A percentile compares a stretch with the other conserved stretches of the same genome.
These are phyloP conservation scores for Anthracocystis panici-leucophaei DNA, from an alignment of 1,284 basidiomycete species.

Conservation along the genomic window DNA sequence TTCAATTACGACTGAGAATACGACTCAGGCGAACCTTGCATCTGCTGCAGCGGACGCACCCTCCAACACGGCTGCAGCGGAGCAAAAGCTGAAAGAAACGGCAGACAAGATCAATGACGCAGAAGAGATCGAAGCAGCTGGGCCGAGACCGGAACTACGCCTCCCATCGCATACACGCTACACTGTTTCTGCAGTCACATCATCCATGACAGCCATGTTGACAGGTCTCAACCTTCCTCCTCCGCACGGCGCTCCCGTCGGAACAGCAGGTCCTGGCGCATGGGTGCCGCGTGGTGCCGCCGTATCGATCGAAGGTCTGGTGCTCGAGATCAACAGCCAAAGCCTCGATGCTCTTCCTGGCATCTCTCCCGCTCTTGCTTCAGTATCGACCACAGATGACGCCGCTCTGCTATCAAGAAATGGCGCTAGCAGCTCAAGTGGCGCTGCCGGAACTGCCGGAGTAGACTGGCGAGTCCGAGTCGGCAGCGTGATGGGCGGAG, in stretches of 20 bases:
- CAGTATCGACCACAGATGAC: slow-evolving; percentile 16
- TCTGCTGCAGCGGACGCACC: background rate
- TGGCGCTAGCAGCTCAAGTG: slow-evolving; percentile 5
- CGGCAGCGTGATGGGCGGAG: slow-evolving; percentile 51
- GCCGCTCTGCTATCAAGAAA: background rate
- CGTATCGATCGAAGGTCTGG: slow-evolving; percentile 55
- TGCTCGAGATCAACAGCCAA: slow-evolving; percentile 51
- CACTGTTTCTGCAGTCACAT: slow-evolving; percentile 41
- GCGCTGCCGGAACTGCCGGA: background rate
- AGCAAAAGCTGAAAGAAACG: background rate
- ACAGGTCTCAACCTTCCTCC: slow-evolving; percentile 52
- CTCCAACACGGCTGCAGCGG: background rate
- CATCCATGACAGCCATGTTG: slow-evolving; percentile 48
- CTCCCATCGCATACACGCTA: slow-evolving; percentile 48
- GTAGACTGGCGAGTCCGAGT: slow-evolving; percentile 52
- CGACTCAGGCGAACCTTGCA: background rate
- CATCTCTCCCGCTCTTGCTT: slow-evolving; percentile 34
- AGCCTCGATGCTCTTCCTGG: slow-evolving; percentile 31
- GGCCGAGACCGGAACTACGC: slow-evolving; percentile 26
- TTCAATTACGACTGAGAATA: background rate
- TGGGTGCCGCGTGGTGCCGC: slow-evolving; percentile 60
- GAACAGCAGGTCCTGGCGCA: slow-evolving; percentile 59
- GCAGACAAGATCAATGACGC: background rate
- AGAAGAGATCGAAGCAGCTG: slow-evolving; percentile 18
- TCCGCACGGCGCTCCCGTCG: slow-evolving; percentile 55